Evolutionary conservation across 1,284 basidiomycete genomes (phyloP).

Genomic region (Tetrapyrgos nigripes): DNA sequence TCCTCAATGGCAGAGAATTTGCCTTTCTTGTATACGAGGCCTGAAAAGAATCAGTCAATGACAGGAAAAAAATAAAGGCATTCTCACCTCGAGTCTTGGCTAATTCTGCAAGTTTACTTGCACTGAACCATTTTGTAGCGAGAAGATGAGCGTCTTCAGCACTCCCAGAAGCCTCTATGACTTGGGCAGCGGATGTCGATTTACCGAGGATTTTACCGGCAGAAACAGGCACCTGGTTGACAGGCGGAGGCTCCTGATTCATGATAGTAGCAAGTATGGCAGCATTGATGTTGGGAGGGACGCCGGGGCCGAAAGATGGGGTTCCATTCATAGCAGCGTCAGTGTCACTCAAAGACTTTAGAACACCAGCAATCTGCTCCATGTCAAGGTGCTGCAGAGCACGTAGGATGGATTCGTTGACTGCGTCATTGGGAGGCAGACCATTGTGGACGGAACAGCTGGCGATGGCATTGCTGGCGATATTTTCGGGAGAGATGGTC

Average conservation of each 20-base stretch:
- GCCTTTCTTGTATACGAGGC: conserved; percentile 83
- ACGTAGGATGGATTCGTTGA: conserved; percentile 74
- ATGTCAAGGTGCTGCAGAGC: conserved; percentile 75
- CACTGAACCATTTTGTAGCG: conserved; percentile 78
- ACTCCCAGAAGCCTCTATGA: conserved; percentile 17
- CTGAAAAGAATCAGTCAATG: conserved; percentile 41
- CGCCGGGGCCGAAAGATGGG: background rate
- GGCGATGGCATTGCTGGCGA: conserved; percentile 14
- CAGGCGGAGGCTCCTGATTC: conserved; percentile 29
- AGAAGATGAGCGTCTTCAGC: conserved; percentile 55
- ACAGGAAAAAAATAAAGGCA: conserved; percentile 11
- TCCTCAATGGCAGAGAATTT: conserved; percentile 83
- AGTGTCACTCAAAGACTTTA: conserved; percentile 67
- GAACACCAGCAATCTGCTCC: conserved; percentile 67
- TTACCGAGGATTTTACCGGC: conserved; percentile 12
- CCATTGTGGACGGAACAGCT: conserved; percentile 27
- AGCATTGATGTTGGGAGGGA: conserved; percentile 1
- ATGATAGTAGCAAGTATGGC: conserved; percentile 33
- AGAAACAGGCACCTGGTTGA: conserved; percentile 25
- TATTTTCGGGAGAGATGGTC: conserved; percentile 8
- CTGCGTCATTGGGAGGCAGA: conserved; percentile 49
- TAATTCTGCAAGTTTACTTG: conserved; percentile 69
- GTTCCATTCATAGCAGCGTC: background rate
- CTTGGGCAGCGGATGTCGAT: background rate
- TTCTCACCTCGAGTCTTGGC: conserved; percentile 67